Conservation (phyloP, 495 filamentous ascomycete genomes). For the Bacidia rubella region DNA sequence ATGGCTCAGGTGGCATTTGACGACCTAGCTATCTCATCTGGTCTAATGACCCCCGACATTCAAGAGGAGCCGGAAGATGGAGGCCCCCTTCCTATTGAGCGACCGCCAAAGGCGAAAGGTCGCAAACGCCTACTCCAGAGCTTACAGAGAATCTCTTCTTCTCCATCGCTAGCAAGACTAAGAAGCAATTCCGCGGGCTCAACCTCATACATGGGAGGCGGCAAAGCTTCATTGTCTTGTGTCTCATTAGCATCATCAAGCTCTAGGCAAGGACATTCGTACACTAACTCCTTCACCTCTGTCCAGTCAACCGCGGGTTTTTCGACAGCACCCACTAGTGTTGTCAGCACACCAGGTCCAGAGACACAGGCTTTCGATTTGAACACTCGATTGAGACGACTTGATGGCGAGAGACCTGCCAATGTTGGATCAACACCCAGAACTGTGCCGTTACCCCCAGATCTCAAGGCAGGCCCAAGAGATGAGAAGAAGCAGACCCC, state of each 20-base stretch:
- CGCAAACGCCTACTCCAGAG: slow-evolving; percentile 62
- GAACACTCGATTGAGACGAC: slow-evolving; percentile 36
- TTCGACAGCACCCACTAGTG: slow-evolving; percentile 52
- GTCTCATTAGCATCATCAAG: slow-evolving; percentile 57
- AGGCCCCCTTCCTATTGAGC: slow-evolving; percentile 31
- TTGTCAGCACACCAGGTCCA: slow-evolving; percentile 34
- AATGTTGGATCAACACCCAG: slow-evolving; percentile 22
- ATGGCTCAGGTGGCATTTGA: slow-evolving; percentile 16
- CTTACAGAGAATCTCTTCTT: slow-evolving; percentile 81
- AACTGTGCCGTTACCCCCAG: slow-evolving; percentile 50
- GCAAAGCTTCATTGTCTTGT: slow-evolving; percentile 72
- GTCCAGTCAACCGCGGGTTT: slow-evolving; percentile 43
- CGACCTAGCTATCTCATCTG: slow-evolving; percentile 14
- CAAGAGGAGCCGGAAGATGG: slow-evolving; percentile 10
- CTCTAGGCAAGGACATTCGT: slow-evolving; percentile 37
- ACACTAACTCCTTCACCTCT: slow-evolving; percentile 45
- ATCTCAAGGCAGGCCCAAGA: slow-evolving; percentile 40
- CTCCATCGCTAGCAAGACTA: slow-evolving; percentile 55
- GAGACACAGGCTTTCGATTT: slow-evolving; percentile 25
- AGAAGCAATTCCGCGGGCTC: slow-evolving; percentile 37
- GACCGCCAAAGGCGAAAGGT: slow-evolving; percentile 52
- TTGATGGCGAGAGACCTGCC: slow-evolving; percentile 24
- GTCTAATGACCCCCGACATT: slow-evolving; percentile 10
- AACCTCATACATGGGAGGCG: slow-evolving; percentile 45
- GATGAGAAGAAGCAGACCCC: slow-evolving; percentile 16